Percentiles rank a stretch among this genome's conserved stretches.
Evolutionary conservation across 2,329 filamentous ascomycete genomes (phyloP).

Genomic region (Aspergillus versicolor): DNA sequence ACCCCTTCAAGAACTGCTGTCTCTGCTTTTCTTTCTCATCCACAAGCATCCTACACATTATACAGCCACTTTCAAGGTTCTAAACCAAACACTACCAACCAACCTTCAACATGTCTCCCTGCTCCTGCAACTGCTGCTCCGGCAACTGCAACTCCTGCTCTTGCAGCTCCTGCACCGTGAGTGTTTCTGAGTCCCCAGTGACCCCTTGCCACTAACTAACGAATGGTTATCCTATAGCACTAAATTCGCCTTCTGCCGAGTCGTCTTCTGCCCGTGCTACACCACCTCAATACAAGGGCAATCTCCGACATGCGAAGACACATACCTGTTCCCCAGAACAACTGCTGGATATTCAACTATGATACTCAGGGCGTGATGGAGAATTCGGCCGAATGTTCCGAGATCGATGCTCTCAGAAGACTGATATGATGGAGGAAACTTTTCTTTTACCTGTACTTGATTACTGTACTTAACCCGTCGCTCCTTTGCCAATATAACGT

Average conservation of each 20-base stretch:
- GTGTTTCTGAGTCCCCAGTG: not conserved
- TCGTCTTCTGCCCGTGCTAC: conserved; percentile 6
- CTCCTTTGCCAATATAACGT: conserved; percentile 2
- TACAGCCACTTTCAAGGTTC: not conserved
- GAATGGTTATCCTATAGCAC: conserved; percentile 7
- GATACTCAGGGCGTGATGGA: not conserved
- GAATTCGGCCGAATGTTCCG: not conserved
- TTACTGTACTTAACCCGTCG: not conserved
- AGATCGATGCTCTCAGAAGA: not conserved
- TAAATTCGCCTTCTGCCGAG: conserved; percentile 6
- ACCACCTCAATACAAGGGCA: not conserved
- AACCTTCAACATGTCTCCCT: conserved; percentile 14
- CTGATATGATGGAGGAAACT: conserved; percentile 1
- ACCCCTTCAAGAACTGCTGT: not conserved
- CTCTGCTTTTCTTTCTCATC: not conserved
- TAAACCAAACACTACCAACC: not conserved
- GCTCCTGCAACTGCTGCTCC: conserved; percentile 15
- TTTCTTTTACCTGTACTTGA: not conserved
- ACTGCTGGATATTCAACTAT: not conserved
- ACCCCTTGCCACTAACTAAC: conserved; percentile 1
- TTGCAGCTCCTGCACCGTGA: conserved; percentile 12
- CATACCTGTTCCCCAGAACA: not conserved
- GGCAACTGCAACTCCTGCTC: conserved; percentile 13
- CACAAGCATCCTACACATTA: not conserved
- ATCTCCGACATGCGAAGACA: not conserved